Evolutionary conservation across 306 rosid genomes (phyloP), one percentile per base, ranked within the genome.

Genomic region (Vicia sativa): DNA sequence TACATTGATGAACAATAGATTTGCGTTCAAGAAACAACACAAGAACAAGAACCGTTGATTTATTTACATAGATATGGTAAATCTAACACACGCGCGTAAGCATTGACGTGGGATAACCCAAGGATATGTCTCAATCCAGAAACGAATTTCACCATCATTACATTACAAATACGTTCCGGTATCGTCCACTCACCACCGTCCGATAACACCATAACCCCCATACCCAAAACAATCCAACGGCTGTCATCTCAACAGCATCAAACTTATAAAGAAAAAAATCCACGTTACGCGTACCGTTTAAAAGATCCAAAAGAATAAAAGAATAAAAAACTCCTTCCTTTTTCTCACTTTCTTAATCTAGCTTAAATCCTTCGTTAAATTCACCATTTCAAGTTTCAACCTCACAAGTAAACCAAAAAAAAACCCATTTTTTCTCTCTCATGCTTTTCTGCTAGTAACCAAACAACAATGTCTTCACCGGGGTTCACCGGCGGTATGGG

Each of bases 401-500:
- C 13, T 14, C 63, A 14, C 13, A 54, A 25, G 10, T 11, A 53
- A 79, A 66, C 39, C 35, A 69, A 73, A 76, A 50, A 76, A 50
- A 55, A 85, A 81, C 74, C 60, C 5, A 31, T 50, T 8, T 29
- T 54, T 50, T 56, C 61, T 68, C 58, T 68, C 43, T 44, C 79
- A 80, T 89, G 87, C 67, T 64, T 80, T 81, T 80, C 77, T 74
- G 46, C 85, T 58, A 74, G 53, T 26, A 76, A 16, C 82, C 6
- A n/a, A n/a, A n/a, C 12, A 77, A 68, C 55, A 79, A 82, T 82
- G 84, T 88, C 91, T 71, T 90, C 89, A 57, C 86, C 96, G n/a
- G 91, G 96, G 15, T 90, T 78, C 80, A 42, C 87, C 23, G 89
- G 83, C 14, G 88, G 85, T 2, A 89, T 86, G 1, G 89, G 90